Evolutionary conservation across 495 filamentous ascomycete genomes (phyloP).

Genomic region (Talaromyces ruber): DNA sequence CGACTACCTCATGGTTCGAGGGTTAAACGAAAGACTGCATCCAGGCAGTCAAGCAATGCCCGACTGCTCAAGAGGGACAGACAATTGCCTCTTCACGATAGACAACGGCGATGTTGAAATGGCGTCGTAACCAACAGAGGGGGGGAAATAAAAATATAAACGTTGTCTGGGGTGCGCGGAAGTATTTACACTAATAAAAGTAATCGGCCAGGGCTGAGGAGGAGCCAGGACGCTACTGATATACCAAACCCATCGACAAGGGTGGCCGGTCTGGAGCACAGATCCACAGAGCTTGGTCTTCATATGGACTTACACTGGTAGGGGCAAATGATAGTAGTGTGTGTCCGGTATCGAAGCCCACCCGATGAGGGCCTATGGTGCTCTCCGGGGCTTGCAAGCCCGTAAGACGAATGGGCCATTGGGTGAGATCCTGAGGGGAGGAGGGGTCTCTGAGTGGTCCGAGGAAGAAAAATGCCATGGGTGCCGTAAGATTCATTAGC

Average conservation of each 20-base stretch:
- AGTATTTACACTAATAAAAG: neutral
- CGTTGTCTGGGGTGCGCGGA: neutral
- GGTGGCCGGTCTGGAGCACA: neutral
- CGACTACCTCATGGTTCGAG: constrained; percentile 4
- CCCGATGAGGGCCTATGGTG: neutral
- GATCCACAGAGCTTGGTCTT: neutral
- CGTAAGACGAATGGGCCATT: neutral
- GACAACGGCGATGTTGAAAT: neutral
- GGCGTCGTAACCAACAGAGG: neutral
- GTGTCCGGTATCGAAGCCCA: neutral
- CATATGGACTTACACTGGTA: neutral
- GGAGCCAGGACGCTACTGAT: neutral
- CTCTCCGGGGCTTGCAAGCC: neutral
- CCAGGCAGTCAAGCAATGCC: constrained; percentile 1
- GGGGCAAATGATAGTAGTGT: neutral
- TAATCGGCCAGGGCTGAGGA: neutral
- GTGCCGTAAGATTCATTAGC: neutral
- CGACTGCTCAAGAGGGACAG: neutral
- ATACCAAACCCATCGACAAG: neutral
- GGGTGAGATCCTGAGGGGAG: neutral
- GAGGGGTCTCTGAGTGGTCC: neutral
- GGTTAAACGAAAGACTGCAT: constrained; percentile 2
- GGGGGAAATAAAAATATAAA: neutral
- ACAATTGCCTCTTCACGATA: constrained; percentile 6
- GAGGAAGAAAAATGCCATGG: neutral